These are phyloP conservation scores for Ampelocalamus luodianensis DNA, from an alignment of 176 grass and related monocot species.

Conservation along the genomic window DNA sequence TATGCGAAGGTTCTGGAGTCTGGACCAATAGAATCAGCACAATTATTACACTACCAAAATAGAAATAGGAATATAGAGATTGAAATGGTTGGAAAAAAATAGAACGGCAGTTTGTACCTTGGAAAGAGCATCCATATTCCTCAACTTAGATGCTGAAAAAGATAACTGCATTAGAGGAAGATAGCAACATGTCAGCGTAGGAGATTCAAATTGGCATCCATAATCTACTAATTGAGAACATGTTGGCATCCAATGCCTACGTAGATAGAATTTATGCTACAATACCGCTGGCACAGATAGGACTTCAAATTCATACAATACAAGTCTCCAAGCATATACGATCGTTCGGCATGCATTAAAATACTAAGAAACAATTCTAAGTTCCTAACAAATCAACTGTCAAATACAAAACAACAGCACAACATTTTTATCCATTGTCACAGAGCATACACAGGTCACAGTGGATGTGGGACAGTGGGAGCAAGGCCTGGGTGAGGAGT, in stretches of 20 bases:
- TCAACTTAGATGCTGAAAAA: constrained; percentile 76
- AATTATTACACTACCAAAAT: not conserved
- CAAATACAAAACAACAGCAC: constrained; percentile 9
- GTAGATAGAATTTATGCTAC: not conserved
- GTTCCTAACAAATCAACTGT: not conserved
- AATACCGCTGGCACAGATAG: not conserved
- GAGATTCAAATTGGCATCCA: constrained; percentile 29
- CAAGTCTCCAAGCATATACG: not conserved
- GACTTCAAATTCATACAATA: not conserved
- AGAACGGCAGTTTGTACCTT: constrained; percentile 59
- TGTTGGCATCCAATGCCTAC: not conserved
- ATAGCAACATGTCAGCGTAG: constrained; percentile 27
- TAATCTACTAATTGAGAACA: constrained; percentile 22
- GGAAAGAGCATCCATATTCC: constrained; percentile 74
- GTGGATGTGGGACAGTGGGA: not conserved
- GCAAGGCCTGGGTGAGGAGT: not conserved
- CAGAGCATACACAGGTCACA: not conserved
- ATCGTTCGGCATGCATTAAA: not conserved
- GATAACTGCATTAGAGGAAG: constrained; percentile 67
- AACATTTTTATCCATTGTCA: not conserved
- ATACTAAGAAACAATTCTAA: constrained; percentile 10
- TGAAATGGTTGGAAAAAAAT: constrained; percentile 2
- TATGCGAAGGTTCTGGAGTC: not conserved
- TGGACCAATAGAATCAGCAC: not conserved
- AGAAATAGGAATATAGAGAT: constrained; percentile 23